Base-by-base conservation (phyloP, 2,329 filamentous ascomycete genomes). In the Lasiodiplodia sp. region DNA sequence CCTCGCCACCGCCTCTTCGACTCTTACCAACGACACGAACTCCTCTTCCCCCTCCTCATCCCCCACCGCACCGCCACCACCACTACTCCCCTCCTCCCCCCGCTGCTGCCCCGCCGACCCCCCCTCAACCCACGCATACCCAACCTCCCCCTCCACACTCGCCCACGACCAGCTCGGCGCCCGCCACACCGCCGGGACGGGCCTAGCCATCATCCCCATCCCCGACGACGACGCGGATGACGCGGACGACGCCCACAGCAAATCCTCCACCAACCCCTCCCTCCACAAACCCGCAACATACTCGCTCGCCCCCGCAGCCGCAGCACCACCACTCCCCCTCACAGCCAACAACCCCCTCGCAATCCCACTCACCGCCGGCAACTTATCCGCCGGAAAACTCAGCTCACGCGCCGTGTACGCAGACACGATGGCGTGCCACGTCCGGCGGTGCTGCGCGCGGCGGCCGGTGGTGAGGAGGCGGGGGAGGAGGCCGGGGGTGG, bases 211-310 rank as follows among this genome's bases (percentile, higher is more conserved):
- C 40, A 23, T 23, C 23, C 23, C 23, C 23, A 23, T 23, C 23
- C 18, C 18, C 18, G 18, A 10, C 44, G 7, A 6, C 7, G 18
- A 1, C 44, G 18, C 70, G n/a, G n/a, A n/a, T n/a, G n/a, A n/a
- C n/a, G n/a, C n/a, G n/a, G 7, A 6, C 7, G 18, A 1, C 44
- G 18, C 70, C 77, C 76, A 78, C n/a, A 78, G 68, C 12, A 78
- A 58, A 66, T 77, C 77, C 10, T 71, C 72, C 3, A 74, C 72
- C 16, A 78, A 56, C n/a, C 77, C 76, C 14, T 69, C 68, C 57
- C 75, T 75, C 76, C 77, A 78, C 0, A 78, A 51, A n/a, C 78
- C 77, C 16, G 75, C 75, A n/a, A 78, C n/a, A 28, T 78, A 79
- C 2, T 71, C 72, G 34, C 72, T 10, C 21, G 21, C 37, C 11